phyloP scores from a whole-genome alignment of 176 grass and related monocot species.

The Eleusine coracana region DNA sequence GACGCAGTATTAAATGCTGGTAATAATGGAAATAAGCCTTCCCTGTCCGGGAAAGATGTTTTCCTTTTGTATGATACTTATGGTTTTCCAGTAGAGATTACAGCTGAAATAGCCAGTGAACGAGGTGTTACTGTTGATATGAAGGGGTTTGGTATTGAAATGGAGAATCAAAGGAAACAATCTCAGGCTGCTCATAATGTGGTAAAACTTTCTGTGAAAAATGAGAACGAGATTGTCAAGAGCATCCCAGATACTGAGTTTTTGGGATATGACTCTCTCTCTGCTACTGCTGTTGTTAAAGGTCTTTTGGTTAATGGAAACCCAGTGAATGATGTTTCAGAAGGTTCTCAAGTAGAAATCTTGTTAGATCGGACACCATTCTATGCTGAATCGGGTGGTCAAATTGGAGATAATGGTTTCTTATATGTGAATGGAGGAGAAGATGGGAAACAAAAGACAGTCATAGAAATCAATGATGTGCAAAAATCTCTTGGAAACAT shows the following conservation, averaged over 20 bases:
- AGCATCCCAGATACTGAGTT: slow-evolving; percentile 84
- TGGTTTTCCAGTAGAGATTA: slow-evolving; percentile 97
- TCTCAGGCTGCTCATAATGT: slow-evolving; percentile 90
- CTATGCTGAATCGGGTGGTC: slow-evolving; percentile 97
- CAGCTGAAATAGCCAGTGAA: slow-evolving; percentile 87
- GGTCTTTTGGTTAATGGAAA: slow-evolving; percentile 85
- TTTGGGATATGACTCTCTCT: slow-evolving; percentile 85
- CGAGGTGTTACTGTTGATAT: slow-evolving; percentile 72
- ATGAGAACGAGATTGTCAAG: slow-evolving; percentile 75
- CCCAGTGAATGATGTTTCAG: slow-evolving; percentile 65
- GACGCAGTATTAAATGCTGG: slow-evolving; percentile 65
- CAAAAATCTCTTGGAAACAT: slow-evolving; percentile 94
- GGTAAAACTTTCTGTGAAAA: slow-evolving; percentile 86
- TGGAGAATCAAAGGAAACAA: slow-evolving; percentile 92
- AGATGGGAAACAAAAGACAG: slow-evolving; percentile 54
- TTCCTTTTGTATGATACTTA: slow-evolving; percentile 98
- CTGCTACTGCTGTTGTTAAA: slow-evolving; percentile 68
- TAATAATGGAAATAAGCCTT: slow-evolving; percentile 62
- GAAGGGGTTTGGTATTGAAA: slow-evolving; percentile 88
- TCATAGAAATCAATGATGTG: slow-evolving; percentile 86
- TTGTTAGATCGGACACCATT: slow-evolving; percentile 91
- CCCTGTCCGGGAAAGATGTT: slow-evolving; percentile 82
- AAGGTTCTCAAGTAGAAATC: slow-evolving; percentile 86
- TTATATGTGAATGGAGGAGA: slow-evolving; percentile 55
- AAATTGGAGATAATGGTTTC: slow-evolving; percentile 94